Conservation (phyloP, 345 rosid species). For the Alliaria petiolata region DNA sequence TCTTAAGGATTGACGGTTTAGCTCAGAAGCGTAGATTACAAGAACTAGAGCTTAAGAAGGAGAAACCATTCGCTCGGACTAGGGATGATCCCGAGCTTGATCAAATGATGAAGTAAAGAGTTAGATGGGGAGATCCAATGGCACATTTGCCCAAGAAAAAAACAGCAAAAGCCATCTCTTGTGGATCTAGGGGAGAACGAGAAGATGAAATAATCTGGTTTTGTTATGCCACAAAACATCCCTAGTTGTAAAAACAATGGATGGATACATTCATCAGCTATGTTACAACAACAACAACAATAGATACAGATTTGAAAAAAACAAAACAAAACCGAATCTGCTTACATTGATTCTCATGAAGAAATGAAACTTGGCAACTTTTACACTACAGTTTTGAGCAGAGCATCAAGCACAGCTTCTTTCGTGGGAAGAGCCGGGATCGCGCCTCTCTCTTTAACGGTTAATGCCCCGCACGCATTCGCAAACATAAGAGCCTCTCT, state of each 20-base stretch:
- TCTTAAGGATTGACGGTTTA: conserved; percentile 40
- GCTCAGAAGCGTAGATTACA: conserved; percentile 62
- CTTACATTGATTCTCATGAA: neutral
- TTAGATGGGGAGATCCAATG: conserved; percentile 89
- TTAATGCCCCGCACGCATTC: conserved; percentile 90
- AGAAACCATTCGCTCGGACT: conserved; percentile 60
- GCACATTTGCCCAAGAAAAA: conserved; percentile 87
- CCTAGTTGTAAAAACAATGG: conserved; percentile 34
- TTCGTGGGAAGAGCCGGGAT: conserved; percentile 87
- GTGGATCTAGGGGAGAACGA: conserved; percentile 80
- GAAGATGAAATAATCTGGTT: conserved; percentile 83
- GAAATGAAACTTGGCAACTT: neutral
- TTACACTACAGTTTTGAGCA: conserved; percentile 44
- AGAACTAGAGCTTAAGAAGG: conserved; percentile 76
- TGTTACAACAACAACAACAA: conserved; percentile 14
- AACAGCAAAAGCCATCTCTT: conserved; percentile 38
- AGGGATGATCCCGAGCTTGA: neutral
- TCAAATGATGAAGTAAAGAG: conserved; percentile 41
- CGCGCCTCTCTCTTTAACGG: conserved; percentile 87
- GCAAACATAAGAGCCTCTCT: conserved; percentile 79
- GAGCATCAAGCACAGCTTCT: conserved; percentile 58
- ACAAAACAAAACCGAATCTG: neutral
- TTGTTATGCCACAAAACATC: conserved; percentile 66
- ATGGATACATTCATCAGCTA: neutral
- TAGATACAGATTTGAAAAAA: neutral